phyloP scores from a whole-genome alignment of 345 rosid genomes.

The Nasturtium officinale region DNA sequence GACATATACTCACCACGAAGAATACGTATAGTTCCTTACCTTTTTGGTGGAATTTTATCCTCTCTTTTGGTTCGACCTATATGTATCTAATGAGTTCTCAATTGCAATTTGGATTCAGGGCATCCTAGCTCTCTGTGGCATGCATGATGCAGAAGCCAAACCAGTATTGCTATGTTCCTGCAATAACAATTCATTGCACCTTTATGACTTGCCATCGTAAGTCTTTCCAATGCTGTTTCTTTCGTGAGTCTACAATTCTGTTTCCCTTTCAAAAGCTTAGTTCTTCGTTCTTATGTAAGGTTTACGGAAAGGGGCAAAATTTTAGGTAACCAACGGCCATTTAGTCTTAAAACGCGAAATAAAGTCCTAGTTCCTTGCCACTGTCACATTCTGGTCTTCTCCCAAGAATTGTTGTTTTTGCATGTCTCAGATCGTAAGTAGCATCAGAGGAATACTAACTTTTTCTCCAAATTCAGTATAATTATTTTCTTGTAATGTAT shows the following conservation, averaged over 20 bases:
- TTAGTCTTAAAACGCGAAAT: constrained; percentile 25
- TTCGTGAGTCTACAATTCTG: not conserved
- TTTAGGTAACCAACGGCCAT: constrained; percentile 48
- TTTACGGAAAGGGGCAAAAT: constrained; percentile 89
- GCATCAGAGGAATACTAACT: constrained; percentile 5
- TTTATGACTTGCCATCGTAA: constrained; percentile 95
- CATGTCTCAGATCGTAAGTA: constrained; percentile 4
- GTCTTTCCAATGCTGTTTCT: constrained; percentile 41
- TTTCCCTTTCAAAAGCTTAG: constrained; percentile 11
- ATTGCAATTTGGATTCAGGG: constrained; percentile 56
- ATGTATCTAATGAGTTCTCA: constrained; percentile 21
- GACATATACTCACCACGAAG: constrained; percentile 90
- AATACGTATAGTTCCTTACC: constrained; percentile 57
- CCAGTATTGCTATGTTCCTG: constrained; percentile 79
- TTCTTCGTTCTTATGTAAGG: constrained; percentile 44
- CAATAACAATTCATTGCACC: constrained; percentile 71
- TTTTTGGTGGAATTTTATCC: constrained; percentile 9
- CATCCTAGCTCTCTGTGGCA: constrained; percentile 70
- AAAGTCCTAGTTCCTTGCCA: constrained; percentile 13
- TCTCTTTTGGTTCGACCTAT: not conserved
- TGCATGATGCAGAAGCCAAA: constrained; percentile 77
- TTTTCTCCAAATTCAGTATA: not conserved
- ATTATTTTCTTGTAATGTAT: constrained; percentile 5
- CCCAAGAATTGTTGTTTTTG: not conserved
- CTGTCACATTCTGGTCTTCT: constrained; percentile 7